Evolutionary conservation across 805 yeast species (phyloP), one percentile per base, ranked within the genome.

Genomic region (Komagataella phaffii): DNA sequence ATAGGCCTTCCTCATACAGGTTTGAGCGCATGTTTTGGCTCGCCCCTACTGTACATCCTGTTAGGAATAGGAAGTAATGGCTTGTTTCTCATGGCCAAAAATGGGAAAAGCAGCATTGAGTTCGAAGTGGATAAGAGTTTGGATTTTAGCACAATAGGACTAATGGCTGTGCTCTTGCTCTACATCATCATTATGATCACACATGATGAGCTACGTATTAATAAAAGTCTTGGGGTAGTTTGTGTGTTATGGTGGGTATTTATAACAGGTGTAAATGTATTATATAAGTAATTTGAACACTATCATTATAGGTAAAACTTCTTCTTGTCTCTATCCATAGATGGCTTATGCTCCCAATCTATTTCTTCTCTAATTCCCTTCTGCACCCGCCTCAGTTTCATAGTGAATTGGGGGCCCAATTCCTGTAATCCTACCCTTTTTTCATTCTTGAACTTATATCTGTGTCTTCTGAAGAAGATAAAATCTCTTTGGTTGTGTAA

Each of bases 281-380:
- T 45, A 43, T 53, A 30, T 30, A 30, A 5, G 40, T 50, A 36
- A 57, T 10, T 58, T 53, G 45, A n/a, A 14, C 12, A 45, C 14
- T 19, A 19, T 45, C 19, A 44, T 61, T 71, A 91, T 58, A 91
- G 70, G 63, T 88, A 84, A 64, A 91, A 91, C 77, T 88, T 89
- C 69, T 83, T 82, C 81, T 90, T 91, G 66, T 91, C 97, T 61
- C 85, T 84, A 66, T 93, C 98, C 98, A 93, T 90, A 57, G 87
- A 95, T 3, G 96, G 83, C 59, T 88, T 80, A 69, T 89, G 96
- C 67, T 93, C 97, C 97, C 98, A 91, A 61, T 88, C 96, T 24
- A 86, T 75, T 61, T 91, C 98, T 58, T 88, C 95, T 62, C 82
- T 82, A 60, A 93, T 76, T 51, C 98, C 99, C 69, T 81, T 85